These are phyloP conservation scores for Pseudomonodictys pantanalensis DNA, from an alignment of 495 filamentous ascomycete genomes.

Conservation along the genomic window DNA sequence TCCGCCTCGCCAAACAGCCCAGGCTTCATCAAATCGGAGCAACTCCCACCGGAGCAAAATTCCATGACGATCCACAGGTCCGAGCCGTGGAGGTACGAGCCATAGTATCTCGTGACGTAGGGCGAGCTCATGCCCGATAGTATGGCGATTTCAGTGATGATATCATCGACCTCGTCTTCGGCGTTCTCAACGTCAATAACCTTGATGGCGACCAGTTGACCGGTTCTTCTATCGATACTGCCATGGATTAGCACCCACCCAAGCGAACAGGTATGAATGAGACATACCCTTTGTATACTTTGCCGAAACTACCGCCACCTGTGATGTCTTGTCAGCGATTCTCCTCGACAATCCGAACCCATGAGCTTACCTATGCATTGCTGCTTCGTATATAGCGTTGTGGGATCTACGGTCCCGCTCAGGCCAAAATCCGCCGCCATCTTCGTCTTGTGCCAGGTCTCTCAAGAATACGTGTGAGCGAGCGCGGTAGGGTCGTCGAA, in stretches of 20 bases:
- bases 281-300: constrained; percentile 86
- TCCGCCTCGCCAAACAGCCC: constrained; percentile 90
- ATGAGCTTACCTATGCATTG: constrained; percentile 73
- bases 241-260: constrained; percentile 36
- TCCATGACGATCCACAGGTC: constrained; percentile 98
- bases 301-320: constrained; percentile 89
- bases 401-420: constrained; percentile 58
- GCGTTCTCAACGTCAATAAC: constrained; percentile 97
- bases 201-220: constrained; percentile 88
- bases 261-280: constrained; percentile 17
- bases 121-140: constrained; percentile 89
- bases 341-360: background rate
- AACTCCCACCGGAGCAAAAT: constrained; percentile 90
- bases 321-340: constrained; percentile 13
- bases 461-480: background rate
- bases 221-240: constrained; percentile 80
- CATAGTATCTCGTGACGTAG: constrained; percentile 95
- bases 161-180: constrained; percentile 98
- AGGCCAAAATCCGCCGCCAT: constrained; percentile 13
- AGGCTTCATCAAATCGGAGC: constrained; percentile 86
- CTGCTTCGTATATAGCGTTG: constrained; percentile 87
- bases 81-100: constrained; percentile 90
- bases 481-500: background rate
- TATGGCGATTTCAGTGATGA: constrained; percentile 97
- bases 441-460: background rate